phyloP scores from a whole-genome alignment of 352 stramenopile species.

The Pelagophyceae sp. region DNA sequence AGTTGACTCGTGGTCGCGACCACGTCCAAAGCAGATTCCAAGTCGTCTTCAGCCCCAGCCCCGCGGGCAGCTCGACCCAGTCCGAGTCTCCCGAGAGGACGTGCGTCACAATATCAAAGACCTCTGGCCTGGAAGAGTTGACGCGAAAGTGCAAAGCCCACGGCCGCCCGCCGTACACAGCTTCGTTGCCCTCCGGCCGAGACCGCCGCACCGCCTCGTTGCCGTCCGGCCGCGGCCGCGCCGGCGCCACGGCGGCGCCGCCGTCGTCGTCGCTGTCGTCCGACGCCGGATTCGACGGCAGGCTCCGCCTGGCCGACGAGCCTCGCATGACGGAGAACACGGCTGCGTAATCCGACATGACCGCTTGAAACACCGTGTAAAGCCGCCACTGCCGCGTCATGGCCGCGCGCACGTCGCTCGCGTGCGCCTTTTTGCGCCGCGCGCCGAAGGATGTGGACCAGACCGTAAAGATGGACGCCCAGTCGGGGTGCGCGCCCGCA shows the following conservation, averaged over 20 bases:
- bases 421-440: background rate
- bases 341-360: slow-evolving; percentile 71
- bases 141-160: slow-evolving; percentile 59
- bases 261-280: slow-evolving; percentile 37
- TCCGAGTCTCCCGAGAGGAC: slow-evolving; percentile 44
- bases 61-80: slow-evolving; percentile 64
- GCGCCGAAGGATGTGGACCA: background rate
- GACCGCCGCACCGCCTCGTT: slow-evolving; percentile 24
- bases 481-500: slow-evolving; percentile 12
- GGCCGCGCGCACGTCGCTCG: slow-evolving; percentile 39
- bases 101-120: slow-evolving; percentile 64
- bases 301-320: too few relatives aligned
- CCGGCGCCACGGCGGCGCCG: slow-evolving; percentile 22
- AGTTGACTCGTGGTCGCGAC: slow-evolving; percentile 59
- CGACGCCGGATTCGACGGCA: too few relatives aligned
- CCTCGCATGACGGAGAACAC: slow-evolving; percentile 49
- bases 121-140: slow-evolving; percentile 62
- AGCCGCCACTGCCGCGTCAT: slow-evolving; percentile 61
- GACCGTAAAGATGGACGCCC: slow-evolving; percentile 8
- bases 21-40: slow-evolving; percentile 83
- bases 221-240: slow-evolving; percentile 18
- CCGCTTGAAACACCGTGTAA: slow-evolving; percentile 63
- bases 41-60: slow-evolving; percentile 66
- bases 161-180: slow-evolving; percentile 30
- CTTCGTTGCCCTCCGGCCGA: too few relatives aligned